phyloP scores from a whole-genome alignment of 352 stramenopile genomes.

The Phytophthora quininea region DNA sequence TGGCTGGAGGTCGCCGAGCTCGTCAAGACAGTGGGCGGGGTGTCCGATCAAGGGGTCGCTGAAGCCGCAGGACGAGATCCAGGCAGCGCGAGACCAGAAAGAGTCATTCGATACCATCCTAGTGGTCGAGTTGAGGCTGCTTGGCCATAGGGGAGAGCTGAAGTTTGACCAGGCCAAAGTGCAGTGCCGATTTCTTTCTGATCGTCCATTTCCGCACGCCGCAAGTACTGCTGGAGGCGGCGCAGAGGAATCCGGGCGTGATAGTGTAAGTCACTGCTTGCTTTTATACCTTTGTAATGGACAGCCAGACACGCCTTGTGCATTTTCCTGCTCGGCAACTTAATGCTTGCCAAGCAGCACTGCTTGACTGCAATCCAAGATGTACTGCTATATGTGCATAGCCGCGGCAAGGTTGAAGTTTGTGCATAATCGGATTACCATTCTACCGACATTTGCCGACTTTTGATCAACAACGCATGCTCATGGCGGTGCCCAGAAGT shows the following conservation, averaged over 20 bases:
- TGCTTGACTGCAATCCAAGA: no score
- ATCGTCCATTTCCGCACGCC: conserved; percentile 35
- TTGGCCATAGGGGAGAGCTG: background rate
- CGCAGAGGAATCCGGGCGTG: conserved; percentile 1
- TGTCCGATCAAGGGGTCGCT: conserved; percentile 29
- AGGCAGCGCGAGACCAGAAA: conserved; percentile 10
- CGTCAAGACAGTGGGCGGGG: conserved; percentile 23
- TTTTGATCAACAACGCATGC: background rate
- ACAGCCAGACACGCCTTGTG: no score
- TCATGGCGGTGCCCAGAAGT: background rate
- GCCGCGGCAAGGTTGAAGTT: background rate
- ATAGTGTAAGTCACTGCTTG: no score
- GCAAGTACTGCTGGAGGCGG: conserved; percentile 26
- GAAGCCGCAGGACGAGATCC: conserved; percentile 25
- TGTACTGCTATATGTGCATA: no score
- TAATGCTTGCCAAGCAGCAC: no score
- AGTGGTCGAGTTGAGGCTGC: conserved; percentile 31
- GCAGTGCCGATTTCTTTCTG: conserved; percentile 31
- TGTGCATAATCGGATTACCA: background rate
- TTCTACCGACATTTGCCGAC: conserved; percentile 1
- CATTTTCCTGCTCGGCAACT: no score
- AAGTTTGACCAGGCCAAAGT: conserved; percentile 39
- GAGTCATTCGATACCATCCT: conserved; percentile 8
- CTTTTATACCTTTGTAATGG: no score
- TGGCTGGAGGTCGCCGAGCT: conserved; percentile 29